Evolutionary conservation across 2,329 filamentous ascomycete species (phyloP).

Genomic region (Venturiaceae sp.): DNA sequence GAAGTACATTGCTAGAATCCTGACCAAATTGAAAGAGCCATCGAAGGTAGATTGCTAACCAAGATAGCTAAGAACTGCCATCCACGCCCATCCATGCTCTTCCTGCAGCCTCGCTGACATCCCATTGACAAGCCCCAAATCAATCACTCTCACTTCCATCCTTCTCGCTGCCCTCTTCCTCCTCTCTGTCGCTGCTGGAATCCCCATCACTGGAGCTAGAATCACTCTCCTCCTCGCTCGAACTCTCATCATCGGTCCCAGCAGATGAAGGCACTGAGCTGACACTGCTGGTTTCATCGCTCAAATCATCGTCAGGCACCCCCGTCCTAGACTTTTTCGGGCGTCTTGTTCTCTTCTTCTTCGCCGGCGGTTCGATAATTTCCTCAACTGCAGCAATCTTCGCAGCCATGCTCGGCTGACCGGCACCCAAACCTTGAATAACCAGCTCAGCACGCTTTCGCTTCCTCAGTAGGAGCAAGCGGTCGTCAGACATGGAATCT

Average conservation of each 20-base stretch:
- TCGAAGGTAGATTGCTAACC: no score
- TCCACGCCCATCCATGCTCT: no score
- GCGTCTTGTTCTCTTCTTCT: constrained; percentile 10
- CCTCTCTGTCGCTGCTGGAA: not conserved
- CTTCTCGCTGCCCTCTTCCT: not conserved
- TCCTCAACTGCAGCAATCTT: not conserved
- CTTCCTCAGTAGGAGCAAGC: constrained; percentile 1
- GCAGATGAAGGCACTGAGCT: constrained; percentile 1
- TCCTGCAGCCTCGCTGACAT: not conserved
- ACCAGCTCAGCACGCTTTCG: constrained; percentile 15
- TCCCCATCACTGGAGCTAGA: not conserved
- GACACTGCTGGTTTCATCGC: constrained; percentile 9
- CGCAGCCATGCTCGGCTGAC: not conserved
- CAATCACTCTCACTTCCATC: not conserved
- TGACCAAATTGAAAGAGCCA: no score
- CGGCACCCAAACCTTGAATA: constrained; percentile 11
- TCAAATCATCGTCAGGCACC: constrained; percentile 17
- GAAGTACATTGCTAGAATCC: no score
- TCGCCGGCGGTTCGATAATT: constrained; percentile 2
- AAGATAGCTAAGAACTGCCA: no score
- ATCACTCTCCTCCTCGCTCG: constrained; percentile 1
- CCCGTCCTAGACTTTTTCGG: constrained; percentile 23
- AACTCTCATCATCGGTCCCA: constrained; percentile 6
- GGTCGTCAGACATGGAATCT: not conserved
- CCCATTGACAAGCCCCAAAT: no score